Base-by-base conservation (phyloP, 495 filamentous ascomycete genomes). In the Penicillium argentinense region DNA sequence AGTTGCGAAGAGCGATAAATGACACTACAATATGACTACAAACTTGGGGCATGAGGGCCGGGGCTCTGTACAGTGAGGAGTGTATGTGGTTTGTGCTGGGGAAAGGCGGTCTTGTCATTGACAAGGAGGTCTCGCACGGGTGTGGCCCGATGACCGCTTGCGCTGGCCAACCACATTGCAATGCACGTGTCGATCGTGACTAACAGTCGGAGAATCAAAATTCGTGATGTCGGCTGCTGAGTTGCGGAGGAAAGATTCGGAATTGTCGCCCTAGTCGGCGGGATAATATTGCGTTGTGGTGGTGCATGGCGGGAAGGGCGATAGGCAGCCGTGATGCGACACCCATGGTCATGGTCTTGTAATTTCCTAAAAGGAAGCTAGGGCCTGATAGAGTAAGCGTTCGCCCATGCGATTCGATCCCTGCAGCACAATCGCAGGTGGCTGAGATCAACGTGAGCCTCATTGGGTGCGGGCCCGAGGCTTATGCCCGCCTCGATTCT, bases 81-180 rank as follows among this genome's bases (percentile, higher is more conserved):
- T n/a, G n/a, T n/a, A n/a, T 18, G 21, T n/a, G 25, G 29, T 23
- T 42, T 30, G 39, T 26, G 25, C 16, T 25, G 16, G 19, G 3
- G 30, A 1, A 19, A 44, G 22, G 1, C 27, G 5, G 28, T 19
- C 5, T 18, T 32, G 16, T 33, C 27, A 45, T 45, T 45, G 32
- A 21, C 30, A 26, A 13, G 23, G 9, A 16, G 29, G 11, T 18
- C 13, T 26, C 25, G 39, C 39, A 28, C 18, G 32, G 32, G 37
- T 21, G 18, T 24, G 18, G 17, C 36, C 36, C 36, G 28, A 19
- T 33, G 45, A 48, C 36, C 18, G 16, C 18, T 24, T 13, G 17
- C 6, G 24, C 28, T 48, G 45, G 25, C 45, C 36, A 41, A 40
- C 42, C 42, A 45, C 18, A 21, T 28, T 29, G 25, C 22, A 9